These are phyloP conservation scores for Nematodospora anomalae DNA, from an alignment of 1,139 yeast genomes.

Conservation along the genomic window DNA sequence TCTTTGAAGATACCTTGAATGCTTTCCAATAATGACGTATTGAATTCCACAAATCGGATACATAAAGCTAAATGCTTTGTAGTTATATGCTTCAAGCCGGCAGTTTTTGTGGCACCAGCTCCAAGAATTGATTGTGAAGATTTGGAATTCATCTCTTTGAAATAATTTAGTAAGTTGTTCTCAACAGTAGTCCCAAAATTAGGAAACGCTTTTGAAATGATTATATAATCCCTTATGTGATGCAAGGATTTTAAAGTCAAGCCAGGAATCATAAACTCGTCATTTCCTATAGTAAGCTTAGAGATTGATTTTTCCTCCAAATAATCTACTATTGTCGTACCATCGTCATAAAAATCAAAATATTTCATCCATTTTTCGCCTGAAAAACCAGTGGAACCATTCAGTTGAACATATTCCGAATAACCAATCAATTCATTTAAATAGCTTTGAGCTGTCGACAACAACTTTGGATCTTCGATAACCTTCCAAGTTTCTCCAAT, in stretches of 20 bases:
- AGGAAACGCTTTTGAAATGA: slow-evolving; percentile 51
- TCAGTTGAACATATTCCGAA: slow-evolving; percentile 42
- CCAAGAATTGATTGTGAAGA: slow-evolving; percentile 65
- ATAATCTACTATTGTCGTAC: slow-evolving; percentile 8
- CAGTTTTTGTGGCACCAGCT: slow-evolving; percentile 77
- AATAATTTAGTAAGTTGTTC: slow-evolving; percentile 48
- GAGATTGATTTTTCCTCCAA: slow-evolving; percentile 1
- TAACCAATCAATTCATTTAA: slow-evolving; percentile 59
- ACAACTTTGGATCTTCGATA: slow-evolving; percentile 26
- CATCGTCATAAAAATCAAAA: slow-evolving; percentile 29
- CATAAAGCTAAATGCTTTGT: slow-evolving; percentile 70
- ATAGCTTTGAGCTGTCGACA: slow-evolving; percentile 47
- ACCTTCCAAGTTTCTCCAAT: slow-evolving; percentile 85
- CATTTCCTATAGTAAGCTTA: slow-evolving; percentile 39
- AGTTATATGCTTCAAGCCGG: slow-evolving; percentile 73
- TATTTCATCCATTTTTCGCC: slow-evolving; percentile 49
- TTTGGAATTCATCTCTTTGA: slow-evolving; percentile 55
- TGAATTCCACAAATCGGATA: slow-evolving; percentile 55
- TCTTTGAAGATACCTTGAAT: slow-evolving; percentile 16
- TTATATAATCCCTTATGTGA: slow-evolving; percentile 48
- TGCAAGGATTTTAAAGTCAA: slow-evolving; percentile 36
- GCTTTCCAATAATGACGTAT: slow-evolving; percentile 27
- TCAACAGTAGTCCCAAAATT: slow-evolving; percentile 34
- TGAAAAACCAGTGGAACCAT: slow-evolving; percentile 25
- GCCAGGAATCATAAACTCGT: slow-evolving; percentile 45